Percentiles rank a stretch among this genome's conserved stretches.
Conservation (phyloP, 2,329 filamentous ascomycete genomes). For the Phialophora expanda region DNA sequence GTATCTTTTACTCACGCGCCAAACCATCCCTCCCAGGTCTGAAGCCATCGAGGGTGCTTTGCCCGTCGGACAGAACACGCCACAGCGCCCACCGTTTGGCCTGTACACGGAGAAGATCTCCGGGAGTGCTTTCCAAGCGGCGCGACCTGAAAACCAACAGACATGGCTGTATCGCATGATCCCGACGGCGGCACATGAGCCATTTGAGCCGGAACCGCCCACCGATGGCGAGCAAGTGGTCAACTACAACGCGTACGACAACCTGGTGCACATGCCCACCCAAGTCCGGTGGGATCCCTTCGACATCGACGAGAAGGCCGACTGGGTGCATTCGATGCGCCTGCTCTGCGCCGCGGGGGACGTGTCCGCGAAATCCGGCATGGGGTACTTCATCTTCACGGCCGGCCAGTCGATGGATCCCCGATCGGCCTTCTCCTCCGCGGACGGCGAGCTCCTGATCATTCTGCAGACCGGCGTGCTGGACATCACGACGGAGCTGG, state of each 20-base stretch:
- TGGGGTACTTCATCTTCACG: constrained; percentile 80
- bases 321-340: constrained; percentile 71
- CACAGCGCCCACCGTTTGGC: constrained; percentile 76
- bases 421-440: constrained; percentile 77
- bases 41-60: constrained; percentile 79
- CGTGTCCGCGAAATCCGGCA: constrained; percentile 74
- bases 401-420: constrained; percentile 76
- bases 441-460: constrained; percentile 78
- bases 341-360: constrained; percentile 80
- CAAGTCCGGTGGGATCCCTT: constrained; percentile 81
- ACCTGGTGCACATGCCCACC: constrained; percentile 65
- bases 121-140: constrained; percentile 72
- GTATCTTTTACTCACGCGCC: background rate
- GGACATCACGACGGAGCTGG: constrained; percentile 65
- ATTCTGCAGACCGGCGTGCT: constrained; percentile 74
- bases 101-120: constrained; percentile 82
- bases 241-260: constrained; percentile 7
- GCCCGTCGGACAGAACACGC: constrained; percentile 77
- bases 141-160: constrained; percentile 70
- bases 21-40: constrained; percentile 57
- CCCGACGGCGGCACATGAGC: constrained; percentile 64
- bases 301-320: constrained; percentile 68
- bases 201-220: constrained; percentile 52
- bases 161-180: constrained; percentile 74
- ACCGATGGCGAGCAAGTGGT: constrained; percentile 47